Base-by-base conservation (phyloP, 2,329 filamentous ascomycete genomes). In the Akanthomyces lecanii region DNA sequence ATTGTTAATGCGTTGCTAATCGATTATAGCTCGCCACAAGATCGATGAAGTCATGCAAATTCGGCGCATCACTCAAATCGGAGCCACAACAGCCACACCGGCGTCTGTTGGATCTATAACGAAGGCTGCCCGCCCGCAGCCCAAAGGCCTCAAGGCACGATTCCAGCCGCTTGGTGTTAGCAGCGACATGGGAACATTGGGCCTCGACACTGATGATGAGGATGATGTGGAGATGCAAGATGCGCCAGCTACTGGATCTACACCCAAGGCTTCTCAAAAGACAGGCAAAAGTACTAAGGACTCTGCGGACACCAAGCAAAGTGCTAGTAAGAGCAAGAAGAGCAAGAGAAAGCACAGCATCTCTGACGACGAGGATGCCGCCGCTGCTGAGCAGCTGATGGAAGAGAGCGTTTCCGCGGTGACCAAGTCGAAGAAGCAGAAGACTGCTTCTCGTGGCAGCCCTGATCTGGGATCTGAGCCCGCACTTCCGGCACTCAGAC, bases 21-120 rank as follows among this genome's bases (percentile, higher is more conserved):
- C 16, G 5, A 53, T 25, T 12, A 18, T 25, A 75, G 74, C 69
- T 59, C 61, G 71, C 40, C 78, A 77, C 33, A 71, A 75, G 5
- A 77, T 90, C 64, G 79, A 85, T 51, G 82, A 84, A 63, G 85
- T 85, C 5, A 77, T 92, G 64, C 86, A 89, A 66, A 76, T 92
- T 55, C 86, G 87, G 69, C 85, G 85, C 65, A 80, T 88, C 38
- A 81, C 87, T 7, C 79, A 82, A 48, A 76, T 91, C 23, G 73
- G 78, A 68, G 67, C 73, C 72, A 66, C 63, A 38, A 63, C 61
- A 28, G 62, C 65, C 18, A 67, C 73, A 62, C 75, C 63, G n/a
- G 63, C 62, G 12, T 74, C 78, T 28, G 80, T 78, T 25, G 77
- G 79, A 54, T 77, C 80, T 3, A 76, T 82, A 5, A 77, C 81